A percentile compares a stretch with the other conserved stretches of the same genome.
These are phyloP conservation scores for Pseudogymnoascus sp. DNA, from an alignment of 2,329 filamentous ascomycete genomes.

Conservation along the genomic window DNA sequence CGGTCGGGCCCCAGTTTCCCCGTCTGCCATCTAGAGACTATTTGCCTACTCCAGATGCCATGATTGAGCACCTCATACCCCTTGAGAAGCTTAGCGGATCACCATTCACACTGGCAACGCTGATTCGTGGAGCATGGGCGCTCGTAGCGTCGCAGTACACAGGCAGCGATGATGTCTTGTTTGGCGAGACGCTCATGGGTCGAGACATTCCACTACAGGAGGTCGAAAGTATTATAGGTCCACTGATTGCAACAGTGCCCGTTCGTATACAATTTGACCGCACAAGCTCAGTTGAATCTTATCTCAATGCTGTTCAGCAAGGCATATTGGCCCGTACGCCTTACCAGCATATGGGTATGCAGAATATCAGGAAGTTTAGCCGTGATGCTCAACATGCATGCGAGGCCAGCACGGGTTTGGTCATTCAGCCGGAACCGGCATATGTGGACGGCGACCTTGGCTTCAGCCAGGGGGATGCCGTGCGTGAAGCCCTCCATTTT, in stretches of 20 bases:
- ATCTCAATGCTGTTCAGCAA: constrained; percentile 40
- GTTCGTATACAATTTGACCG: constrained; percentile 31
- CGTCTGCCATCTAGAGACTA: constrained; percentile 40
- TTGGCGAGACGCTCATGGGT: constrained; percentile 38
- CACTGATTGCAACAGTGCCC: constrained; percentile 38
- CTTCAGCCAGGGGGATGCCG: constrained; percentile 30
- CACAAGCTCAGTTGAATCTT: constrained; percentile 31
- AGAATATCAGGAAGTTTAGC: constrained; percentile 22
- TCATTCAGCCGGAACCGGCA: constrained; percentile 29
- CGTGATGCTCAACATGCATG: constrained; percentile 20
- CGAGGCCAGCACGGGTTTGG: constrained; percentile 18
- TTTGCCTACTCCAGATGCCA: constrained; percentile 35
- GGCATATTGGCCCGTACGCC: constrained; percentile 41
- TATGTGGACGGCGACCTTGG: constrained; percentile 32
- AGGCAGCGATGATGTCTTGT: constrained; percentile 34
- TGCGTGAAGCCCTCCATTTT: constrained; percentile 31
- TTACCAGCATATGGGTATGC: constrained; percentile 23
- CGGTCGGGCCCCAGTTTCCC: constrained; percentile 42
- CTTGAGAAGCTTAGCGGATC: constrained; percentile 13
- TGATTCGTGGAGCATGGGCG: constrained; percentile 33
- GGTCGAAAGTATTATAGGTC: constrained; percentile 37
- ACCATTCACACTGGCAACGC: constrained; percentile 19
- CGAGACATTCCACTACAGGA: constrained; percentile 34
- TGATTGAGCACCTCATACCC: constrained; percentile 36
- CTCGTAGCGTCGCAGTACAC: constrained; percentile 34